Base-by-base conservation (phyloP, 768 basidiomycete species). In the Neoboletus magnificus region DNA sequence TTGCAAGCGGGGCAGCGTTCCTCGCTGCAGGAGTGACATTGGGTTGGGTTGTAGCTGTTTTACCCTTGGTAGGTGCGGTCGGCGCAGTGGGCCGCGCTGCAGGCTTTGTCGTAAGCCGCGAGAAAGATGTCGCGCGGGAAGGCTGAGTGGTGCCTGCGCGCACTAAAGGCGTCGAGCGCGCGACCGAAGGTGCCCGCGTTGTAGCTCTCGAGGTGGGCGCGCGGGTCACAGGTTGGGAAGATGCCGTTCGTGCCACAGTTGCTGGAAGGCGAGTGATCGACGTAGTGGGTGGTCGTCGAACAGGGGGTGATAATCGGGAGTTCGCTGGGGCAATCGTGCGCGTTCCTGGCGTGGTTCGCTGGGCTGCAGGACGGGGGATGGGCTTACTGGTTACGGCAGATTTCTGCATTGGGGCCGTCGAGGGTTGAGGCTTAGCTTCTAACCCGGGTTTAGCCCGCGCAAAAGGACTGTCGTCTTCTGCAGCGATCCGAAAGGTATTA, bases 401-500 rank as follows among this genome's bases (percentile, higher is more conserved):
- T 39, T 10, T 56, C 32, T 30, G 53, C 48, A 46, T 52, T 2
- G 12, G 20, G 15, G 20, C 40, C n/a, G 58, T 27, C 32, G 42
- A 39, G 3, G 59, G 43, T 45, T 55, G 56, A 11, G 56, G 42
- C 52, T 66, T 62, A 46, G 39, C 23, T 46, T 30, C 45, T 13
- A 30, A 44, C 20, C 48, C 32, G 15, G 53, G 39, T 35, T 63
- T 65, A 11, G 50, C 40, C 25, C 48, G 59, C 12, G 58, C 60
- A 50, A 71, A 72, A 6, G 67, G 69, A 46, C 65, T 48, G 32
- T 72, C 71, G 40, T 72, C 71, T 42, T 62, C 69, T 70, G 47
- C 3, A 11, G 12, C 16, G 8, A 25, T 27, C 9, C 52, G 22
- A 48, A 43, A n/a, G 18, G 16, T 13, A 29, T 56, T 37, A 4